phyloP scores from a whole-genome alignment of 2,329 filamentous ascomycete genomes.

The Fusarium lyarnte region DNA sequence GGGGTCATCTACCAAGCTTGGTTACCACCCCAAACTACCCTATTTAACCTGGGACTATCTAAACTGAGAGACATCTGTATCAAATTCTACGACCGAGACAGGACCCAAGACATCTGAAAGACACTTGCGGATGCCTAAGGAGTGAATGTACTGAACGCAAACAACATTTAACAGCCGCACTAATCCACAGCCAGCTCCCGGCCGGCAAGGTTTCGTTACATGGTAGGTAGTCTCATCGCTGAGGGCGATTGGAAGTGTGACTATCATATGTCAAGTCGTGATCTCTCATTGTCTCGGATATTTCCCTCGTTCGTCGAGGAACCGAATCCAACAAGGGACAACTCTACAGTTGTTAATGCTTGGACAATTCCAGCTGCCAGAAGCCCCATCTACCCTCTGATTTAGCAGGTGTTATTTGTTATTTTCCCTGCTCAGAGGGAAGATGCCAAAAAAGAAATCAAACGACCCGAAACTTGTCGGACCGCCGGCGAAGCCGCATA shows the following conservation, averaged over 20 bases:
- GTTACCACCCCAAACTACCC: background rate
- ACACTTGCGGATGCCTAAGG: background rate
- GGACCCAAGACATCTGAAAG: slow-evolving; percentile 7
- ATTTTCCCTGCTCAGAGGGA: background rate
- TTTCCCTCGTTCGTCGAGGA: slow-evolving; percentile 15
- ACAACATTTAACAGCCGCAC: background rate
- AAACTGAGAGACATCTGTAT: slow-evolving; percentile 9
- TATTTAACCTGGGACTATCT: background rate
- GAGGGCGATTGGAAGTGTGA: background rate
- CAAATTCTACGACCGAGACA: slow-evolving; percentile 14
- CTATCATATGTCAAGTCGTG: background rate
- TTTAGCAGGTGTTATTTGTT: background rate
- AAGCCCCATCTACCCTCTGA: background rate
- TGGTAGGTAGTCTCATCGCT: background rate
- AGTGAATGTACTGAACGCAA: background rate
- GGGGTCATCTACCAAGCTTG: background rate
- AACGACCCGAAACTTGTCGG: slow-evolving; percentile 32
- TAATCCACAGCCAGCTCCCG: background rate
- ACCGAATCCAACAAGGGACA: slow-evolving; percentile 3
- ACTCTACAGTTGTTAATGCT: slow-evolving; percentile 1
- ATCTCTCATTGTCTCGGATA: slow-evolving; percentile 23
- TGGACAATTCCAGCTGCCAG: slow-evolving; percentile 25
- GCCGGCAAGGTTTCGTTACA: background rate
- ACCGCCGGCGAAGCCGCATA: slow-evolving; percentile 3
- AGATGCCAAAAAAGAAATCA: background rate